Conservation (phyloP, 2,329 filamentous ascomycete genomes). For the Dactylellina cionopaga region DNA sequence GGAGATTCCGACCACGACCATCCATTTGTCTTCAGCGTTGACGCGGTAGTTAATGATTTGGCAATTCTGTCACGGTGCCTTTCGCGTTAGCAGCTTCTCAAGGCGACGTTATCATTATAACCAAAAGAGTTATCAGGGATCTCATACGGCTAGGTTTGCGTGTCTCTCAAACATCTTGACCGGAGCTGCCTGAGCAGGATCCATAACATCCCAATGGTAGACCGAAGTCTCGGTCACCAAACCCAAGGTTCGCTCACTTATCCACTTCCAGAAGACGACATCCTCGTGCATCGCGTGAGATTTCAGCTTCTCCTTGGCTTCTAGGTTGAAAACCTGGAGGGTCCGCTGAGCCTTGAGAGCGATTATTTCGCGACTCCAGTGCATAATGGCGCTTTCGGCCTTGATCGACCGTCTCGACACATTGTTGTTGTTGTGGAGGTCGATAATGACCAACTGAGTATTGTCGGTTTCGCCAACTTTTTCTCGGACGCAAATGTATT, state of each 20-base stretch:
- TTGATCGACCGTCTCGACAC: slow-evolving; percentile 95
- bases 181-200: slow-evolving; percentile 78
- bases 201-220: slow-evolving; percentile 98
- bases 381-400: slow-evolving; percentile 99
- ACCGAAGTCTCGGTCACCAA: slow-evolving; percentile 90
- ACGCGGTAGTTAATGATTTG: slow-evolving; percentile 99
- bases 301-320: slow-evolving; percentile 93
- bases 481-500: slow-evolving; percentile 95
- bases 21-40: slow-evolving; percentile 96
- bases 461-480: slow-evolving; percentile 77
- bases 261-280: slow-evolving; percentile 99
- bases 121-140: neutral
- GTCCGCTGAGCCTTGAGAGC: slow-evolving; percentile 95
- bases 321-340: slow-evolving; percentile 96
- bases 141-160: slow-evolving; percentile 81
- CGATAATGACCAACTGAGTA: slow-evolving; percentile 91
- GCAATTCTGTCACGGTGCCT: slow-evolving; percentile 74
- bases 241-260: slow-evolving; percentile 86
- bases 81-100: no score
- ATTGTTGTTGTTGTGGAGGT: slow-evolving; percentile 97
- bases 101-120: no score
- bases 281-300: slow-evolving; percentile 96
- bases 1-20: slow-evolving; percentile 95
- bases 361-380: slow-evolving; percentile 95
- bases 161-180: slow-evolving; percentile 96